phyloP scores from a whole-genome alignment of 306 rosid species.

The Corylus americana region DNA sequence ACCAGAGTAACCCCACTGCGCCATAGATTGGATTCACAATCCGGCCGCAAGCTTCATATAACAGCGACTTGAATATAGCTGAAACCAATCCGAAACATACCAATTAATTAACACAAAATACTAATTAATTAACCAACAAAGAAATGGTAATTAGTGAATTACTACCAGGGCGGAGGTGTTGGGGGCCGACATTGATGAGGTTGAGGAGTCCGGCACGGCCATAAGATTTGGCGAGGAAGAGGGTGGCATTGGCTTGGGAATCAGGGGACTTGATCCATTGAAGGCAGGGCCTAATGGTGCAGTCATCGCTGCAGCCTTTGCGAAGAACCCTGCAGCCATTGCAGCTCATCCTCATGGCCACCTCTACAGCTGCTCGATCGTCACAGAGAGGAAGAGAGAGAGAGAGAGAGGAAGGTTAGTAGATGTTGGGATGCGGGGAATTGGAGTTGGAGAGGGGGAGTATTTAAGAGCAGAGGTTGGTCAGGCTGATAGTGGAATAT shows the following conservation, averaged over 20 bases:
- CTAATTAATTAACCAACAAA: no score
- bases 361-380: no score
- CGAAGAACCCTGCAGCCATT: slow-evolving; percentile 79
- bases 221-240: slow-evolving; percentile 74
- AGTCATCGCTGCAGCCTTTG: slow-evolving; percentile 58
- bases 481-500: no score
- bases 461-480: slow-evolving; percentile 15
- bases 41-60: slow-evolving; percentile 75
- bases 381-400: no score
- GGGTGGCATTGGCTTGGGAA: slow-evolving; percentile 74
- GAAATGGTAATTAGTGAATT: no score
- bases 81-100: not conserved
- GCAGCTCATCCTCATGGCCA: slow-evolving; percentile 59
- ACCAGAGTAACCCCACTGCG: slow-evolving; percentile 55
- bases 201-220: slow-evolving; percentile 76
- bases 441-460: not conserved
- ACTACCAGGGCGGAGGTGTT: slow-evolving; percentile 46
- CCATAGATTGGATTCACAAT: slow-evolving; percentile 67
- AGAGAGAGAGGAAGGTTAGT: no score
- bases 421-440: no score
- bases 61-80: slow-evolving; percentile 60
- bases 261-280: slow-evolving; percentile 62
- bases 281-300: slow-evolving; percentile 60
- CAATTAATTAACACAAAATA: no score
- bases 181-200: slow-evolving; percentile 54